Conservation (phyloP, 2,329 filamentous ascomycete species). For the Aphanoascus verrucosus region DNA sequence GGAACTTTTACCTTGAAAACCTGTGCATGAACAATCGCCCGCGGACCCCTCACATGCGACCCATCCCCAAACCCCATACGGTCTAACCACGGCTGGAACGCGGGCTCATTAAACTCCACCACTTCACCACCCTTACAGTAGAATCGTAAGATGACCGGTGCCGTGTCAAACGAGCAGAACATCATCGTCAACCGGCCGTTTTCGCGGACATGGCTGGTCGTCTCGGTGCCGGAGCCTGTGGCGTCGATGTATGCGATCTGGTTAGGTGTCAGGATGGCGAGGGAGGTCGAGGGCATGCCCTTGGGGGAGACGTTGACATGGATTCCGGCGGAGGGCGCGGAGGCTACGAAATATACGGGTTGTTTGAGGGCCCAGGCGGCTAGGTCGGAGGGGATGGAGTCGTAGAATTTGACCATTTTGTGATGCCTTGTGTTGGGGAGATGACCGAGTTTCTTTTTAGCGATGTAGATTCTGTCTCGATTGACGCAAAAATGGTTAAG, state of each 20-base stretch:
- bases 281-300: constrained; percentile 54
- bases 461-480: no score
- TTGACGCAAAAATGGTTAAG: no score
- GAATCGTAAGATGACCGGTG: constrained; percentile 53
- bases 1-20: constrained; percentile 44
- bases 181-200: constrained; percentile 65
- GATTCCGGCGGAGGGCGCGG: constrained; percentile 54
- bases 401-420: constrained; percentile 50
- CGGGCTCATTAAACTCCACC: constrained; percentile 45
- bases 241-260: constrained; percentile 59
- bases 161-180: constrained; percentile 55
- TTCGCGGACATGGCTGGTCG: constrained; percentile 63
- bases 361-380: constrained; percentile 55
- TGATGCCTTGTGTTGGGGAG: no score
- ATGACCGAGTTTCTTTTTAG: no score
- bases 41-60: constrained; percentile 36
- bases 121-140: constrained; percentile 52
- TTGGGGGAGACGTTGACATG: constrained; percentile 73
- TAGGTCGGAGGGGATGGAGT: constrained; percentile 46
- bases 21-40: constrained; percentile 52
- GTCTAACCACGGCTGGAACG: constrained; percentile 37
- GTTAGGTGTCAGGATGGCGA: constrained; percentile 49
- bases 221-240: constrained; percentile 66
- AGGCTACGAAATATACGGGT: constrained; percentile 64
- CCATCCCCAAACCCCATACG: constrained; percentile 37